These are phyloP conservation scores for Euphorbia pulcherrima DNA, from an alignment of 345 rosid species.

Conservation along the genomic window DNA sequence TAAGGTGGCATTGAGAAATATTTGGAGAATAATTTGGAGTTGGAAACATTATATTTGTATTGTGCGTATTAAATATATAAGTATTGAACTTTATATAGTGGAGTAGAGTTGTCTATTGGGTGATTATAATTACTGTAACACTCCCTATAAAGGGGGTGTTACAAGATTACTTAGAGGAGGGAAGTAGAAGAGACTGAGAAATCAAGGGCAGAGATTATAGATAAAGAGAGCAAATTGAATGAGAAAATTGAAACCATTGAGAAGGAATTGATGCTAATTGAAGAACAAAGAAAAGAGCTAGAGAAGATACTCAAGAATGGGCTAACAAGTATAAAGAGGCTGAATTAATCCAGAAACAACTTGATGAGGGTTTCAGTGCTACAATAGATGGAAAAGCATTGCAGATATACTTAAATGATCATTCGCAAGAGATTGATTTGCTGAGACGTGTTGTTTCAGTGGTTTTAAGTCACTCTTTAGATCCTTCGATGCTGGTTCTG, in stretches of 20 bases:
- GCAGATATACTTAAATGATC: slow-evolving; percentile 46
- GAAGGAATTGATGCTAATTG: slow-evolving; percentile 5
- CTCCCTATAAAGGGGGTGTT: slow-evolving; percentile 23
- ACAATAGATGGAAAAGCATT: slow-evolving; percentile 37
- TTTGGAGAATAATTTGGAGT: no score
- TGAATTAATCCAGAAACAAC: slow-evolving; percentile 17
- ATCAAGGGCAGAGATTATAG: neutral
- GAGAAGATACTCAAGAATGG: slow-evolving; percentile 11
- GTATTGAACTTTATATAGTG: no score
- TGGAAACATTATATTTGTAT: no score
- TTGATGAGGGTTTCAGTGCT: slow-evolving; percentile 7
- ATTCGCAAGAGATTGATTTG: slow-evolving; percentile 25
- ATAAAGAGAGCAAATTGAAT: neutral
- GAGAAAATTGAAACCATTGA: slow-evolving; percentile 8
- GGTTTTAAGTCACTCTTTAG: slow-evolving; percentile 27
- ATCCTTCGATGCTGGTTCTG: slow-evolving; percentile 59
- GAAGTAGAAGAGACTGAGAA: slow-evolving; percentile 16
- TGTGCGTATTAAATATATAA: no score
- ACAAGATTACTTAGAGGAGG: slow-evolving; percentile 8
- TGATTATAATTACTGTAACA: no score
- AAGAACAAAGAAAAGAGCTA: slow-evolving; percentile 13
- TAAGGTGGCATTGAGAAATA: no score
- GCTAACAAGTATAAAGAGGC: slow-evolving; percentile 11
- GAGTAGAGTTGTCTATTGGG: no score
- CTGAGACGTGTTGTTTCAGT: slow-evolving; percentile 25